phyloP scores from a whole-genome alignment of 306 rosid genomes.

The Casuarina equisetifolia region DNA sequence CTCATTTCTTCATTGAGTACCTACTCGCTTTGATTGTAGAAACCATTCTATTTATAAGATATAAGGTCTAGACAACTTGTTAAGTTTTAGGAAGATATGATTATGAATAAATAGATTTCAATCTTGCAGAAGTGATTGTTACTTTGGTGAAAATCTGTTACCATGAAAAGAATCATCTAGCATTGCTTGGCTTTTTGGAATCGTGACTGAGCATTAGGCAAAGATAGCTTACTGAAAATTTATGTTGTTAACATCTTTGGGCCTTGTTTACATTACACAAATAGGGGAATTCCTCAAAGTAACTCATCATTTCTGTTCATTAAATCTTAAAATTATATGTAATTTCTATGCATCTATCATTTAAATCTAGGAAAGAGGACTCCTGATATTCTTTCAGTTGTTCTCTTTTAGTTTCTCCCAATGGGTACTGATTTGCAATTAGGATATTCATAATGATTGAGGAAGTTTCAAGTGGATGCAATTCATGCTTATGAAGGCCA shows the following conservation, averaged over 20 bases:
- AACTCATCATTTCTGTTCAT: not conserved
- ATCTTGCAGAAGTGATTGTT: not conserved
- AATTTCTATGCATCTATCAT: slow-evolving; percentile 6
- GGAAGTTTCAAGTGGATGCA: slow-evolving; percentile 67
- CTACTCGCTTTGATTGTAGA: not conserved
- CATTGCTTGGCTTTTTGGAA: not conserved
- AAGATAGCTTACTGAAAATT: slow-evolving; percentile 20
- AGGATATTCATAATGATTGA: slow-evolving; percentile 26
- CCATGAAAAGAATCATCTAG: too few species aligned
- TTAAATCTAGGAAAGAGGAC: not conserved
- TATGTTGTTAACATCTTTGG: not conserved
- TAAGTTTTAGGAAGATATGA: not conserved
- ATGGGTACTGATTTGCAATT: slow-evolving; percentile 2
- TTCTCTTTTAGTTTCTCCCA: slow-evolving; percentile 14
- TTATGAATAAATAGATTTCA: not conserved
- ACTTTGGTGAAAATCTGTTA: too few species aligned
- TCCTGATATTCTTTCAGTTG: not conserved
- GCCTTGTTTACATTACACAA: not conserved
- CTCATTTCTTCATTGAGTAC: not conserved
- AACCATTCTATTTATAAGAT: not conserved
- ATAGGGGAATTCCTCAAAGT: slow-evolving; percentile 4
- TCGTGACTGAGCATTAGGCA: slow-evolving; percentile 16
- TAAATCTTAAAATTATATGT: slow-evolving; percentile 1
- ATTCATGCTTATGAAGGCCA: slow-evolving; percentile 87
- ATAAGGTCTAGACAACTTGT: not conserved